Percentiles rank a stretch among this genome's conserved stretches.
Evolutionary conservation across 768 basidiomycete genomes (phyloP).

Genomic region (Xanthoconium purpureum): DNA sequence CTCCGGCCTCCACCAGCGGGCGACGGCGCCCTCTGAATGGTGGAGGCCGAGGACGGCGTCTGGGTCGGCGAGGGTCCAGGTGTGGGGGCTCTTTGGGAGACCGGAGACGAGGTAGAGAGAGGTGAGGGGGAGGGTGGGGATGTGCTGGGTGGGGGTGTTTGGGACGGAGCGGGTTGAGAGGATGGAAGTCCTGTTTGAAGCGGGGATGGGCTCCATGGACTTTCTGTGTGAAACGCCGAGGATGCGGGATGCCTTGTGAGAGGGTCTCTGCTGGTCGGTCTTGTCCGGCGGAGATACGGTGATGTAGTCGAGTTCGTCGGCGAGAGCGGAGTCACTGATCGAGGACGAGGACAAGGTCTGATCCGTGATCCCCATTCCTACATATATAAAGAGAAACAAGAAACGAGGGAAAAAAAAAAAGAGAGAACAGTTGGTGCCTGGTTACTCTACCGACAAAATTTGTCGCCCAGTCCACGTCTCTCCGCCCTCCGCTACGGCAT

Average conservation of each 20-base stretch:
- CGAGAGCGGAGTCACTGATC: conserved; percentile 38
- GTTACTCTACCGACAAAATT: conserved; percentile 34
- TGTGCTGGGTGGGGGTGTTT: conserved; percentile 53
- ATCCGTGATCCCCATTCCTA: conserved; percentile 22
- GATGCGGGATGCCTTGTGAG: conserved; percentile 74
- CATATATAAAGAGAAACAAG: neutral
- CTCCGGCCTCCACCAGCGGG: conserved; percentile 88
- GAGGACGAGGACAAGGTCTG: conserved; percentile 37
- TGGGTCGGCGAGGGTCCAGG: conserved; percentile 85
- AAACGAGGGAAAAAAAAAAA: neutral
- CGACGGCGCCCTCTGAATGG: conserved; percentile 82
- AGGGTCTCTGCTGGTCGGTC: conserved; percentile 34
- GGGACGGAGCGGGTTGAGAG: conserved; percentile 58
- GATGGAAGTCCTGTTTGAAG: conserved; percentile 70
- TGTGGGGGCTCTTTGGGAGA: conserved; percentile 83
- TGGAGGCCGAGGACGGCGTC: conserved; percentile 79
- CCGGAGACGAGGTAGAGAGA: conserved; percentile 87
- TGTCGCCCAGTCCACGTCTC: conserved; percentile 79
- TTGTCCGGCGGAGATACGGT: conserved; percentile 40
- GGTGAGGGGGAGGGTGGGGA: conserved; percentile 71
- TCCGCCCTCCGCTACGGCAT: conserved; percentile 57
- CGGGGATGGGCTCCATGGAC: conserved; percentile 85
- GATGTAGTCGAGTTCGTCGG: conserved; percentile 76
- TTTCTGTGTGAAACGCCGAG: conserved; percentile 71
- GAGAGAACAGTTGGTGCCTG: too few species aligned